Conservation (phyloP, 2,329 filamentous ascomycete genomes). For the Amylocarpus encephaloides region DNA sequence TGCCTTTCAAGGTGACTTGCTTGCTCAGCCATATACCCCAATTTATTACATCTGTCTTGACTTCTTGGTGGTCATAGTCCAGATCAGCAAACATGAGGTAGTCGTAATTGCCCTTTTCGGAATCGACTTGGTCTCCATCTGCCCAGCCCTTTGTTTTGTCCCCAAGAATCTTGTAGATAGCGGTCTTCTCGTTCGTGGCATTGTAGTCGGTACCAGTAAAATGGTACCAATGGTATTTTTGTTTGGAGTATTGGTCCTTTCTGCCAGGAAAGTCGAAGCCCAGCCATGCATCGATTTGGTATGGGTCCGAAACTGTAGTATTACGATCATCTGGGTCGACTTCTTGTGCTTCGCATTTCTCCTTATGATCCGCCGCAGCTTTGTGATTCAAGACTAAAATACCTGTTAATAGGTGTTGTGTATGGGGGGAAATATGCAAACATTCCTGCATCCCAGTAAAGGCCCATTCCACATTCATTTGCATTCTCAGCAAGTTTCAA, state of each 20-base stretch:
- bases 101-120: slow-evolving; percentile 60
- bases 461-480: slow-evolving; percentile 45
- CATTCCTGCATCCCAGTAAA: slow-evolving; percentile 57
- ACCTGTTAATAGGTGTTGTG: neutral
- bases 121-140: slow-evolving; percentile 49
- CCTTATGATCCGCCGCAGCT: slow-evolving; percentile 59
- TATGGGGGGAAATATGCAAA: neutral
- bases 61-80: slow-evolving; percentile 58
- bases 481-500: slow-evolving; percentile 45
- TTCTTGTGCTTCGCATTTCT: slow-evolving; percentile 56
- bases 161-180: slow-evolving; percentile 59
- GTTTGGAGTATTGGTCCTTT: slow-evolving; percentile 49
- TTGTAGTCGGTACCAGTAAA: slow-evolving; percentile 66
- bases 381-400: slow-evolving; percentile 61
- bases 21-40: slow-evolving; percentile 64
- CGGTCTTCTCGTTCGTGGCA: slow-evolving; percentile 45
- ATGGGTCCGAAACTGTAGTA: slow-evolving; percentile 45
- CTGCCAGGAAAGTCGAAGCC: slow-evolving; percentile 60
- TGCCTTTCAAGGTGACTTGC: slow-evolving; percentile 55
- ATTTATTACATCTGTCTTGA: slow-evolving; percentile 54
- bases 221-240: slow-evolving; percentile 62
- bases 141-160: slow-evolving; percentile 58
- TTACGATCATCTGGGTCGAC: slow-evolving; percentile 56
- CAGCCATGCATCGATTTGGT: slow-evolving; percentile 62
- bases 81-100: slow-evolving; percentile 69